Evolutionary conservation across 2,329 filamentous ascomycete species (phyloP), one percentile per base, ranked within the genome.

Genomic region (Rugonectria rugulosa): DNA sequence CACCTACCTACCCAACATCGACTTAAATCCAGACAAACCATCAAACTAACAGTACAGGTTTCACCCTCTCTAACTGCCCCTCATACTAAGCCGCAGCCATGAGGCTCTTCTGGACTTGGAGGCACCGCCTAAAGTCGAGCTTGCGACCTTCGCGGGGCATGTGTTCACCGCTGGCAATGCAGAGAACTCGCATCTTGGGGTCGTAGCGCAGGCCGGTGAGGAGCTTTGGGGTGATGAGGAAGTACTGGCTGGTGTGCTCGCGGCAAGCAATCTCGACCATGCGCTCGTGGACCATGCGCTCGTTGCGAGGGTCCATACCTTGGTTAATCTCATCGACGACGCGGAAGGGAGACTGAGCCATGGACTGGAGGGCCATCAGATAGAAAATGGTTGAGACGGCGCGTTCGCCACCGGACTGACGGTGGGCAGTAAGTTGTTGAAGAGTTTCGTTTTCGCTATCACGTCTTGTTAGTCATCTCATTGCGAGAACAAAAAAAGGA

Each of bases 321-420:
- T 99, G 95, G 71, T 99, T 99, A 81, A 99, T 99, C 78, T 99
- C 95, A 75, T 99, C 95, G 56, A 99, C 95, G 44, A 99, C 94
- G 47, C 95, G 92, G 84, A 99, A 99, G 1, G 95, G 95, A 4
- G 93, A 92, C 68, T 92, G 90, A 14, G 95, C 94, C 68, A 99
- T 88, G 44, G 91, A 91, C 73, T 99, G 95, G 21, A 99, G 84
- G 5, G 95, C 92, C 93, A 99, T 98, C 53, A 99, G 91, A 77
- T 96, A 99, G 82, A 98, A 99, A 70, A 98, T 96, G 12, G 95
- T 99, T 19, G 92, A 96, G 19, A 99, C 94, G 20, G 95, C 92
- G 56, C 95, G 89, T 77, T 99, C 95, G 61, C 95, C 95, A 67
- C 95, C 95, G 2, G 94, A 98, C 73, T 99, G 95, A 6, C 95